These are phyloP conservation scores for Deakozyma indianensis DNA, from an alignment of 805 yeast species.

Conservation along the genomic window DNA sequence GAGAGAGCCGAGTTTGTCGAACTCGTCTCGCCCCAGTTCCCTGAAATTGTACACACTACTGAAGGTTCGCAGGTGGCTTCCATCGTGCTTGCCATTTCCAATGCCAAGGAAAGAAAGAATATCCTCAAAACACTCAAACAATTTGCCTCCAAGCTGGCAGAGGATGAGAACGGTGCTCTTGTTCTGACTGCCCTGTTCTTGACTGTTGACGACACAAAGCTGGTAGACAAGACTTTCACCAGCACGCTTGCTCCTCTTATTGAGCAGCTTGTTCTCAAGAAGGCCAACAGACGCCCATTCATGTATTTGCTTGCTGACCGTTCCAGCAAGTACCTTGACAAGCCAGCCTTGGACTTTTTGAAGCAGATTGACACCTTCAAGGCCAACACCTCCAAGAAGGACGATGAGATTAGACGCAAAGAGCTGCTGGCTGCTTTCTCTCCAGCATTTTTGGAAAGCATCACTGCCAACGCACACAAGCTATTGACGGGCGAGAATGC, in stretches of 20 bases:
- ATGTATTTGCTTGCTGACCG: slow-evolving; percentile 66
- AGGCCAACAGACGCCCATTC: slow-evolving; percentile 80
- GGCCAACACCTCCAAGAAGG: slow-evolving; percentile 68
- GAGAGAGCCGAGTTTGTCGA: slow-evolving; percentile 76
- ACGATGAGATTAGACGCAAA: slow-evolving; percentile 54
- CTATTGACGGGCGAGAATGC: slow-evolving; percentile 45
- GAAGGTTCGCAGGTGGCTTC: slow-evolving; percentile 92
- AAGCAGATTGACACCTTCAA: slow-evolving; percentile 46
- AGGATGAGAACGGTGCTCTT: slow-evolving; percentile 73
- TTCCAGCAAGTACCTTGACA: slow-evolving; percentile 72
- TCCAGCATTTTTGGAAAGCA: slow-evolving; percentile 46
- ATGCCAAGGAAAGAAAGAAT: slow-evolving; percentile 81
- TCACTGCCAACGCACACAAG: slow-evolving; percentile 35
- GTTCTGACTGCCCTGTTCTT: slow-evolving; percentile 67
- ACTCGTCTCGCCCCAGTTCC: slow-evolving; percentile 70
- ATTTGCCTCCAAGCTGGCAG: slow-evolving; percentile 62
- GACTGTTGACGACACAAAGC: slow-evolving; percentile 88
- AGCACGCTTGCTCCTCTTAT: slow-evolving; percentile 33
- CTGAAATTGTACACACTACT: slow-evolving; percentile 88
- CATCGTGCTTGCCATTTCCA: slow-evolving; percentile 62
- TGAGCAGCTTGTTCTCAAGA: slow-evolving; percentile 45
- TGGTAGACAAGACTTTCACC: slow-evolving; percentile 58
- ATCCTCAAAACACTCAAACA: slow-evolving; percentile 59
- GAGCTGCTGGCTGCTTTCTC: slow-evolving; percentile 55
- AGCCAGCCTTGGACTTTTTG: slow-evolving; percentile 45